Evolutionary conservation across 139 green algal species (phyloP), one percentile per base, ranked within the genome.

Genomic region (Micractinium conductrix): DNA sequence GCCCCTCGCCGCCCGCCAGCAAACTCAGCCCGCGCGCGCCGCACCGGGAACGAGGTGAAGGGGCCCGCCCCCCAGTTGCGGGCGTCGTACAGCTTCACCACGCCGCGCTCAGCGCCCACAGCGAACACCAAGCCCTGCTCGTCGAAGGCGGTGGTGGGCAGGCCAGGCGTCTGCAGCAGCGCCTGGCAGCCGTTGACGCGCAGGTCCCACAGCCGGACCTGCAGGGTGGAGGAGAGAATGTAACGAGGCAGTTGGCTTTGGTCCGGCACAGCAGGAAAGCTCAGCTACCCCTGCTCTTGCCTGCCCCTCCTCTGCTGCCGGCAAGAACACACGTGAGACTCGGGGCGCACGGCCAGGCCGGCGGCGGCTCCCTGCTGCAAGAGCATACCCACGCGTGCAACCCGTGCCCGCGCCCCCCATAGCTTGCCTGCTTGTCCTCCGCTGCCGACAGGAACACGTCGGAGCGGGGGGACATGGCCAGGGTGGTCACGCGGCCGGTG

Each of bases 121-220:
- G 88, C 94, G 86, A 98, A 98, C n/a, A 98, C 93, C 14, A 98
- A 90, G 2, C 96, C 96, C 87, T 97, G 95, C 80, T 95, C 90
- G 75, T 96, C 94, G 67, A 93, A 95, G 38, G 91, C 88, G 8
- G 89, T 91, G 44, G 86, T 91, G 38, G 93, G 91, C 58, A 91
- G 88, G 53, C 89, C 90, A 10, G 93, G 94, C 6, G 74, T 78
- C n/a, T 87, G 48, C 60, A 95, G 87, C 55, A 93, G 42, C 67
- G 92, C 93, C 80, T 96, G 90, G 88, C 93, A 97, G 12, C 89
- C 84, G 78, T 84, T 92, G 10, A 85, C 92, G 24, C 96, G 90
- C 68, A 99, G 86, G 88, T 99, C 96, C 96, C 96, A 99, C 40
- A 98, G 81, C 26, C 95, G 91, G 28, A 98, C 93, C 21, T 90